These are phyloP conservation scores for Helotiales sp. DNA, from an alignment of 2,329 filamentous ascomycete species.

Conservation along the genomic window DNA sequence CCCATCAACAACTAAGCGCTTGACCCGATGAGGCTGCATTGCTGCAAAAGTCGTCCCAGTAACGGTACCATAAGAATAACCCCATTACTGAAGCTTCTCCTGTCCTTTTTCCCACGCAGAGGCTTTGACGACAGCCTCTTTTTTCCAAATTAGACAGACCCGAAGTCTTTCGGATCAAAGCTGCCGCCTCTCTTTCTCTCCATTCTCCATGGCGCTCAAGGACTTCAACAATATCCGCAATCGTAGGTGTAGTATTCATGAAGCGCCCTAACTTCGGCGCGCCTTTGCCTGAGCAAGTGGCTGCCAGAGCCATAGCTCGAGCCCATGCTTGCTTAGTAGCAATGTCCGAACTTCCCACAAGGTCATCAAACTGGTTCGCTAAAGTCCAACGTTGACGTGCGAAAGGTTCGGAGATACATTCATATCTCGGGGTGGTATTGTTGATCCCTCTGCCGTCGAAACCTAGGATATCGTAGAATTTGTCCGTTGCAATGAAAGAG, in stretches of 20 bases:
- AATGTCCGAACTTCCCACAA: not conserved
- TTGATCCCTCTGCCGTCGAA: not conserved
- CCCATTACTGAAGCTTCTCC: conserved; percentile 42
- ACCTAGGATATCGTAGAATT: not conserved
- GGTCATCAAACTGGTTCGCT: not conserved
- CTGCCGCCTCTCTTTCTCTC: not conserved
- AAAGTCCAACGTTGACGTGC: not conserved
- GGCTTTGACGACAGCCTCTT: not conserved
- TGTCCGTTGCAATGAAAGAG: no score
- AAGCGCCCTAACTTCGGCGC: not conserved
- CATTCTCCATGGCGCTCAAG: not conserved
- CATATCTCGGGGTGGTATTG: not conserved
- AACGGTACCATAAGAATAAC: conserved; percentile 48
- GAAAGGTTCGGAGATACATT: not conserved
- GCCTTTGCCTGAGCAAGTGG: not conserved
- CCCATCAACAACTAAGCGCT: conserved; percentile 38
- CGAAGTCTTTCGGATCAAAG: no score
- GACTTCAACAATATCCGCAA: not conserved
- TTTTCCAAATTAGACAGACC: not conserved
- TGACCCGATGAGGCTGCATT: conserved; percentile 41
- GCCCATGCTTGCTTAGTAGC: not conserved
- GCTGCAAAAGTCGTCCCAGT: conserved; percentile 44
- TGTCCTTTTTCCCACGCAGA: not conserved
- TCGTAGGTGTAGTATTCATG: not conserved
- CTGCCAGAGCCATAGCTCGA: not conserved